Evolutionary conservation across 345 rosid genomes (phyloP), one percentile per base, ranked within the genome.

Genomic region (Lumnitzera littorea): DNA sequence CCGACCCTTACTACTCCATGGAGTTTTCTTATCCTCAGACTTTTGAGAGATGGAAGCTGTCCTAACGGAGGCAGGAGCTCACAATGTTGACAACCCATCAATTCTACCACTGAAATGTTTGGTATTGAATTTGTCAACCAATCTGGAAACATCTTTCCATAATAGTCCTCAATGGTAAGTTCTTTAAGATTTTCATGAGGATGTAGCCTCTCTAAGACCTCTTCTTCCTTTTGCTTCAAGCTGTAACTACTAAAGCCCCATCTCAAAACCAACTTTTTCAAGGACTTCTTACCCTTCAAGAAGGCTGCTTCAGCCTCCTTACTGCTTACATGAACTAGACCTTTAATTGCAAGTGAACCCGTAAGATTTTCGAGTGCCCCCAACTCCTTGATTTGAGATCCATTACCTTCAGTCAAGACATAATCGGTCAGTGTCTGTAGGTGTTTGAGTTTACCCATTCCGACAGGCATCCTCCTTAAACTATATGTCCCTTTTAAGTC

Each of bases 41-140:
- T 41, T 61, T 70, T 66, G 15, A 80, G 76, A 43, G 63, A 66
- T 17, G 70, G 74, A 17, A 81, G 58, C 53, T 72, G 72, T 20
- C 80, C 78, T 27, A 81, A 5, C 41, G 78, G 55, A 27, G 85
- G 85, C 67, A 81, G 62, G 14, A 65, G 61, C 57, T 61, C 54
- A 69, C 77, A 74, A 43, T 17, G 58, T 46, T 36, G 54, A 58
- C 85, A 81, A 66, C 54, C 63, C 1, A 66, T 55, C 6, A 81
- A 64, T 56, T 47, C 20, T 46, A 81, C 9, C 0, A 62, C 62
- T 3, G 62, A 15, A n/a, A 78, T 60, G 43, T 63, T n/a, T 13
- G 47, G 48, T 60, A 70, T 67, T 25, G 70, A 75, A 53, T 55
- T 24, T 43, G 75, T 74, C 27, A 81, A n/a, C 86, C 81, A 78